Conservation (phyloP, 345 rosid genomes). For the Corymbia maculata region DNA sequence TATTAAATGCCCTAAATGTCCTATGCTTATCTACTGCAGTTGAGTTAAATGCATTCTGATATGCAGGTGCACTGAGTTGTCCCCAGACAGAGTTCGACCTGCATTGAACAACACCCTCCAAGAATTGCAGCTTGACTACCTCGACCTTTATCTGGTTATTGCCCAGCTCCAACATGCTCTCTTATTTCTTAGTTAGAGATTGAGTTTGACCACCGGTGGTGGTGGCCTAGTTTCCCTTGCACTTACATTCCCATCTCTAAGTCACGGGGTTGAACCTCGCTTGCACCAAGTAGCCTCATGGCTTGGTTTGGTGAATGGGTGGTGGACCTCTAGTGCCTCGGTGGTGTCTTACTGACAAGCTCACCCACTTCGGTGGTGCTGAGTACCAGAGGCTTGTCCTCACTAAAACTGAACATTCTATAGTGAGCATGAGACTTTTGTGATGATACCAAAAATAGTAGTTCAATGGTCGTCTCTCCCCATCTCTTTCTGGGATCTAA, state of each 20-base stretch:
- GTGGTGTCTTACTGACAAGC: background rate
- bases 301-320: background rate
- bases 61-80: conserved; percentile 27
- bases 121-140: conserved; percentile 47
- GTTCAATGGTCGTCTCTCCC: background rate
- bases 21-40: background rate
- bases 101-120: conserved; percentile 36
- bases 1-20: background rate
- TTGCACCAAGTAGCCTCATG: background rate
- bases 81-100: conserved; percentile 16
- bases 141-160: conserved; percentile 42
- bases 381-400: background rate
- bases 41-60: background rate
- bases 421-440: background rate
- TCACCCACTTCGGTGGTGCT: background rate
- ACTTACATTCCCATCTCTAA: background rate
- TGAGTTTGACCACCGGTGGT: rapidly evolving
- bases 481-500: background rate
- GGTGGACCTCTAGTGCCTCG: background rate
- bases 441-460: rapidly evolving
- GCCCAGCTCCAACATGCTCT: background rate
- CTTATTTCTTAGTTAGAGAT: background rate
- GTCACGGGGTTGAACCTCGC: background rate
- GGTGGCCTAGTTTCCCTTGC: rapidly evolving
- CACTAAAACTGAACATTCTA: background rate